Evolutionary conservation across 1,284 basidiomycete species (phyloP), one percentile per base, ranked within the genome.

Genomic region (Rhizoctonia solani): DNA sequence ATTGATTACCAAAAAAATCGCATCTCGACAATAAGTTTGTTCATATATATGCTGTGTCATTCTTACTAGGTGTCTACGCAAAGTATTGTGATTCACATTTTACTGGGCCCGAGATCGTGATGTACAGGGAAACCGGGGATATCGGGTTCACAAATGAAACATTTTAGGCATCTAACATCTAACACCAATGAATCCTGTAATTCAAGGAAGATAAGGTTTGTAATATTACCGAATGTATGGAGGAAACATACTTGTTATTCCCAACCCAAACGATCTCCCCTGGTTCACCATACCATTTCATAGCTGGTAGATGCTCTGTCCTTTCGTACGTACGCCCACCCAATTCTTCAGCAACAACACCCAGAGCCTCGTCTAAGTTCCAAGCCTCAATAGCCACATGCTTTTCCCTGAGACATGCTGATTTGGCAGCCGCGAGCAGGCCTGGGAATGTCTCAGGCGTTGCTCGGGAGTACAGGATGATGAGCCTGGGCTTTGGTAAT

Each of bases 221-320:
- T n/a, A n/a, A n/a, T n/a, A n/a, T n/a, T n/a, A n/a, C n/a, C n/a
- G n/a, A n/a, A n/a, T n/a, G n/a, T n/a, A n/a, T n/a, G n/a, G n/a
- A n/a, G 21, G 19, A 9, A 9, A 72, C 76, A 68, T 53, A 83
- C 82, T 79, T 81, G 72, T 88, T 85, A 69, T 87, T 87, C 65
- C 80, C 79, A 25, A 79, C 65, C 87, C 86, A 88, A 11, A 77
- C 74, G 1, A 85, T 71, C 8, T 81, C 74, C 0, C 72, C 46
- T 54, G 81, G 81, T 4, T 69, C 58, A 14, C 82, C 82, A 73
- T 88, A 88, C 82, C 84, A 86, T 69, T 82, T 85, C 55, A 86
- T 77, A 0, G 82, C 77, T 4, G 84, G 79, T 23, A 87, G 70
- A 72, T 85, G 82, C 25, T 83, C 82, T 0, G 76, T 73, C 68